Percentiles rank a stretch among this genome's conserved stretches.
Conservation (phyloP, 2,329 filamentous ascomycete genomes). For the Penicillium nordicum region DNA sequence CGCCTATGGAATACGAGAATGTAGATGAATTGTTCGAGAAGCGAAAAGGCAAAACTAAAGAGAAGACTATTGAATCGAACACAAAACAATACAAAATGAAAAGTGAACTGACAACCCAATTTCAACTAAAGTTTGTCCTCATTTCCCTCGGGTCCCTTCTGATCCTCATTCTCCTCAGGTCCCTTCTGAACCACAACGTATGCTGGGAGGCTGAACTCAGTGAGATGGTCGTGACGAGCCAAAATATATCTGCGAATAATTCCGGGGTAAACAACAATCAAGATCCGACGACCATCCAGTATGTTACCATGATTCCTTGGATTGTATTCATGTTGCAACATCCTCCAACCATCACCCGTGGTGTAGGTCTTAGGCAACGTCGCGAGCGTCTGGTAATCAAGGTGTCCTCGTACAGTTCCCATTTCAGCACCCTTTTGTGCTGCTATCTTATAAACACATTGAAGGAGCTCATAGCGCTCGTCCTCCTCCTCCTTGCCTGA, state of each 20-base stretch:
- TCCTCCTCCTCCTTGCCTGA: not conserved
- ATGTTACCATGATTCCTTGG: fast-evolving
- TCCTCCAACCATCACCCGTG: not conserved
- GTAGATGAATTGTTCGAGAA: no score
- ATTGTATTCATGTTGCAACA: not conserved
- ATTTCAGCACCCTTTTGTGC: fast-evolving
- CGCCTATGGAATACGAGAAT: no score
- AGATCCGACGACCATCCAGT: not conserved
- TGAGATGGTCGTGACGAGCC: fast-evolving
- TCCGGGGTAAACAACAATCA: not conserved
- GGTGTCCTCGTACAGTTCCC: not conserved
- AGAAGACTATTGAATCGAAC: no score
- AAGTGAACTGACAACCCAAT: not conserved
- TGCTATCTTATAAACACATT: not conserved
- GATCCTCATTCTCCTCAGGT: not conserved
- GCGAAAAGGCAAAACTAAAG: no score
- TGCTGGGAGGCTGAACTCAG: no score
- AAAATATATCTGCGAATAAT: not conserved
- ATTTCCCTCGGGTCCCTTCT: not conserved
- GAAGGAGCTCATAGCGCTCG: not conserved
- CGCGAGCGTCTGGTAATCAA: not conserved
- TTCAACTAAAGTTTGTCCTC: not conserved
- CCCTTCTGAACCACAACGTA: not conserved
- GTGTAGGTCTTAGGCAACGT: not conserved
- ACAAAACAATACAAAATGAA: not conserved